Conservation (phyloP, 768 basidiomycete species). For the Phanerochaete sordida region DNA sequence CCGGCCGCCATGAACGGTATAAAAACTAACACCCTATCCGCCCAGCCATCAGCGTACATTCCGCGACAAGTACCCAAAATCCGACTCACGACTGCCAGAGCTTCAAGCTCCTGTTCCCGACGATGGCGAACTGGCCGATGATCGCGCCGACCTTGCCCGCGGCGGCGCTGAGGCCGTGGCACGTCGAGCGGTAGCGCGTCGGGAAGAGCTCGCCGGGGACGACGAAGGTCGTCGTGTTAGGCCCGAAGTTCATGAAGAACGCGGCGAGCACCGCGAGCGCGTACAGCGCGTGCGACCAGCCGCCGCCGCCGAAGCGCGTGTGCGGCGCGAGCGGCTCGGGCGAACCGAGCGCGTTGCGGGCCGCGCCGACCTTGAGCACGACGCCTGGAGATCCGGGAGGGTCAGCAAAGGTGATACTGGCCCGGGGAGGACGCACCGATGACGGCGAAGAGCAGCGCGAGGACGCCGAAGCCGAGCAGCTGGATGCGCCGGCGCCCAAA, state of each 20-base stretch:
- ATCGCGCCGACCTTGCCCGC: slow-evolving; percentile 75
- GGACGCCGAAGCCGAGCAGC: slow-evolving; percentile 66
- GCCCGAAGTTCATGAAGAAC: slow-evolving; percentile 10
- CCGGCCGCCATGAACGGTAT: slow-evolving; percentile 53
- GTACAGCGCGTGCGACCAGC: no score
- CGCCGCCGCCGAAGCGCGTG: no score
- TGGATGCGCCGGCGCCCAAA: slow-evolving; percentile 77
- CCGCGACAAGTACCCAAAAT: background rate
- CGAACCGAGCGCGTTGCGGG: no score
- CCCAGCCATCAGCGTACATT: background rate
- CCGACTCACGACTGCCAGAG: slow-evolving; percentile 62
- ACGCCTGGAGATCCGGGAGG: no score
- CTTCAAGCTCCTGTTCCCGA: slow-evolving; percentile 65
- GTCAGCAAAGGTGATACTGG: no score
- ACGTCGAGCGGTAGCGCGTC: slow-evolving; percentile 66
- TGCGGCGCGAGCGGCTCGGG: no score
- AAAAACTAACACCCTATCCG: background rate
- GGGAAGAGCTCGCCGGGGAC: slow-evolving; percentile 60
- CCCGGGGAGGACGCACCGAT: background rate
- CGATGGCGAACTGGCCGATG: slow-evolving; percentile 76
- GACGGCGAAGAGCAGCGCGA: slow-evolving; percentile 58
- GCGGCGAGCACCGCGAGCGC: slow-evolving; percentile 63
- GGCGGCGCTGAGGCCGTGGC: slow-evolving; percentile 75
- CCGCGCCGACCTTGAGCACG: no score
- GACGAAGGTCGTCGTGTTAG: slow-evolving; percentile 7